Evolutionary conservation across 352 stramenopile species (phyloP).

Genomic region (Phytophthora pseudosyringae): DNA sequence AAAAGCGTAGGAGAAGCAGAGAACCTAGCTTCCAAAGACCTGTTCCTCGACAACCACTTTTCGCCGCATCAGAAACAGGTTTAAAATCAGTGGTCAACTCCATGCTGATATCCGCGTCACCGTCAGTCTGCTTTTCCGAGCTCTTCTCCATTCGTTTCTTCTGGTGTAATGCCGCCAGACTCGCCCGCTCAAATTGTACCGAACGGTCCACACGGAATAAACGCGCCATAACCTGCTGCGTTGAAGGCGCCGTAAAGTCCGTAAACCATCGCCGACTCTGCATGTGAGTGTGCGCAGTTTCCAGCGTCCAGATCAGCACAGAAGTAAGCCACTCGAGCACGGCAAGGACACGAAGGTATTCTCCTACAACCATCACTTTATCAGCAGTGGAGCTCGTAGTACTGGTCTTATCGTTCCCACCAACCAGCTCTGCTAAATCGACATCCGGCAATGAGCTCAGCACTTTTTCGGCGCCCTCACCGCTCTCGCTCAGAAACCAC

Average conservation of each 20-base stretch:
- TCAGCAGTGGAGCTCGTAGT: constrained; percentile 20
- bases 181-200: constrained; percentile 79
- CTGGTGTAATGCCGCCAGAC: constrained; percentile 59
- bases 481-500: constrained; percentile 52
- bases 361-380: constrained; percentile 55
- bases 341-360: constrained; percentile 73
- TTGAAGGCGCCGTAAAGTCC: constrained; percentile 67
- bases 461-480: constrained; percentile 62
- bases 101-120: constrained; percentile 29
- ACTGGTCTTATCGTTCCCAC: constrained; percentile 22
- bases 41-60: constrained; percentile 14
- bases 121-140: constrained; percentile 4
- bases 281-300: constrained; percentile 71
- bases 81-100: constrained; percentile 7
- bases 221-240: constrained; percentile 60
- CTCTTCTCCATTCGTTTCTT: constrained; percentile 37
- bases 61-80: not conserved
- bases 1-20: constrained; percentile 81
- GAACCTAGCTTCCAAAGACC: constrained; percentile 86
- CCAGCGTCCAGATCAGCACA: constrained; percentile 79
- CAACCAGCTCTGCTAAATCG: constrained; percentile 55
- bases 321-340: constrained; percentile 84
- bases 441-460: constrained; percentile 69
- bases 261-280: constrained; percentile 83
- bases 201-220: constrained; percentile 76